Evolutionary conservation across 345 rosid species (phyloP), one percentile per base, ranked within the genome.

Genomic region (Lepidium africanum): DNA sequence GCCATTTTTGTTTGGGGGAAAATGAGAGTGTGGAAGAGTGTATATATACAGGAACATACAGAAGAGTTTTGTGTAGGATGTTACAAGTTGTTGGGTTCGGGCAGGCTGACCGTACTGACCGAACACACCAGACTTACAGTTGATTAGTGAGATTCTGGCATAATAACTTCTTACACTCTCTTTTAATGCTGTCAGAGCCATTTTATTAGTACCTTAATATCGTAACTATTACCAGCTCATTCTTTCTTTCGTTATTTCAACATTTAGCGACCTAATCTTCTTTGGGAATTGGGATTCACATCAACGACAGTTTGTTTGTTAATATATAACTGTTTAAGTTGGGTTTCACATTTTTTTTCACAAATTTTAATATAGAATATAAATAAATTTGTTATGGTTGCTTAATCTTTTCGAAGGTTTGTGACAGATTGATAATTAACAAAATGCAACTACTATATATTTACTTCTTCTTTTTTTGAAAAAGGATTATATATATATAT

Each of bases 1-100:
- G 83, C 80, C 91, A 85, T 73, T 48, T 64, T 57, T 45, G 51
- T 59, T 66, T 66, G 46, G 54, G 67, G 39, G 72, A 72, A 73
- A 65, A 65, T 65, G 66, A 65, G 77, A 41, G 72, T 65, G 67
- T 42, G 67, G 52, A 63, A 66, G 69, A 33, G 65, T 56, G 54
- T 65, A 27, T 47, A 11, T 64, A 33, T 66, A 73, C 43, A 66
- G 63, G 71, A 64, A 14, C n/a, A 8, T 41, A 42, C 30, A 45
- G 60, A 12, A 7, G 45, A 38, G 66, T 56, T 54, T 62, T 71
- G 36, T 63, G 42, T 72, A 58, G 5, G 56, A 63, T 63, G 63
- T 72, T 66, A 43, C 72, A 73, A 57, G 77, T 73, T 73, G 71
- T 72, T 65, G 25, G 45, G 59, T 73, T 49, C 46, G 77, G 77